A percentile compares a stretch with the other conserved stretches of the same genome.
These are phyloP conservation scores for Mentha longifolia DNA, from an alignment of 257 asterid species.

Conservation along the genomic window DNA sequence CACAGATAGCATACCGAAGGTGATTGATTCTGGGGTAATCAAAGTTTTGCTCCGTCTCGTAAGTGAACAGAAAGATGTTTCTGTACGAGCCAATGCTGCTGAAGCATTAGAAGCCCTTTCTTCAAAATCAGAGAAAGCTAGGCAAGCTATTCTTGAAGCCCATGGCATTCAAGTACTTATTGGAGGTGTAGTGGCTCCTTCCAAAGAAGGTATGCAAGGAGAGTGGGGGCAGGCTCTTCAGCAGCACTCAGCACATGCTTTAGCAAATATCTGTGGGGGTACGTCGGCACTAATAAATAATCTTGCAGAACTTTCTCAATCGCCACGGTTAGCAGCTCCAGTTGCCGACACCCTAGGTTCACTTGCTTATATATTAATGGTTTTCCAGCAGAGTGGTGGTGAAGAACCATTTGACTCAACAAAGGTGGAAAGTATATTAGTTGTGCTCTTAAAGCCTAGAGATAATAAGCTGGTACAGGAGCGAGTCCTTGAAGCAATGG, in stretches of 20 bases:
- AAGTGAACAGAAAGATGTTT: constrained; percentile 61
- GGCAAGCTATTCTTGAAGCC: constrained; percentile 59
- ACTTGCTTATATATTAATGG: constrained; percentile 80
- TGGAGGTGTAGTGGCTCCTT: constrained; percentile 83
- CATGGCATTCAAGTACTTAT: constrained; percentile 71
- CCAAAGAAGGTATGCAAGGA: constrained; percentile 82
- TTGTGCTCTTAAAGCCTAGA: constrained; percentile 79
- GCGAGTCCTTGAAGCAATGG: constrained; percentile 86
- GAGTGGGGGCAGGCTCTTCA: constrained; percentile 77
- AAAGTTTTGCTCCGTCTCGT: constrained; percentile 63
- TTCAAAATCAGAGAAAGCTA: constrained; percentile 64
- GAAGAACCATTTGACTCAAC: constrained; percentile 54
- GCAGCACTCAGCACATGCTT: constrained; percentile 63
- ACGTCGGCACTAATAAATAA: constrained; percentile 61
- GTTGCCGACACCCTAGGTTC: constrained; percentile 91
- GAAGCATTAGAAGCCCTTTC: constrained; percentile 86
- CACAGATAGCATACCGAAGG: constrained; percentile 63
- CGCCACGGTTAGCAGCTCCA: constrained; percentile 84
- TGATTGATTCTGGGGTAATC: constrained; percentile 74
- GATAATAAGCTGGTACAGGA: constrained; percentile 83
- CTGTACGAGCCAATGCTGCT: constrained; percentile 84
- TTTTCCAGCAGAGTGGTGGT: constrained; percentile 56
- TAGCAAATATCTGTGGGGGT: constrained; percentile 79
- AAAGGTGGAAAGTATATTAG: constrained; percentile 61
- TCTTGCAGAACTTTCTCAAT: constrained; percentile 85